A percentile compares a stretch with the other conserved stretches of the same genome.
Evolutionary conservation across 768 basidiomycete species (phyloP).

Genomic region (Russula dissimulans): DNA sequence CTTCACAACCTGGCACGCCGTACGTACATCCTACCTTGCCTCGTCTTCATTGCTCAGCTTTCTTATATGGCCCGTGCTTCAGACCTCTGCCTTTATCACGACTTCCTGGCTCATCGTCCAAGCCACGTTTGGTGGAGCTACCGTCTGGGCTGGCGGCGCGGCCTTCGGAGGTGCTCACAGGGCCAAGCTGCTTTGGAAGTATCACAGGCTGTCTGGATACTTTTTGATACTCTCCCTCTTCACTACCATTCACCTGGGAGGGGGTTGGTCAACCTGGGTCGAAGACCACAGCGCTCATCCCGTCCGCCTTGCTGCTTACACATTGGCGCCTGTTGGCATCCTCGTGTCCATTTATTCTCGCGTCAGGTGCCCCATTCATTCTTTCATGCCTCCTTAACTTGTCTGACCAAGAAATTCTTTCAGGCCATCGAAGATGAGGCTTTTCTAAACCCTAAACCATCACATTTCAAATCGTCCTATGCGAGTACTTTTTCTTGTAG

Average conservation of each 20-base stretch:
- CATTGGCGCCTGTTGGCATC: constrained; percentile 22
- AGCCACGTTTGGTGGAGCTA: constrained; percentile 55
- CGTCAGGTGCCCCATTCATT: constrained; percentile 10
- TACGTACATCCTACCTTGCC: constrained; percentile 27
- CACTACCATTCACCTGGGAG: constrained; percentile 59
- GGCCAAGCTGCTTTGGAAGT: constrained; percentile 76
- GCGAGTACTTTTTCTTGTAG: no score
- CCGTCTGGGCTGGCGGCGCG: constrained; percentile 65
- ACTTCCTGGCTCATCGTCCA: constrained; percentile 56
- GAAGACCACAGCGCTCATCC: constrained; percentile 28
- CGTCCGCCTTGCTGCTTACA: constrained; percentile 22
- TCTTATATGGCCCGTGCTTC: background rate
- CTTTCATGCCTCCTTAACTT: background rate
- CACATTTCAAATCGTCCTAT: no score
- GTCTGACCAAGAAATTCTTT: background rate
- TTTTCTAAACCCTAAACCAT: background rate
- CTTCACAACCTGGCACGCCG: constrained; percentile 70
- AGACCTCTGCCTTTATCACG: constrained; percentile 60
- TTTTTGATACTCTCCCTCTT: constrained; percentile 52
- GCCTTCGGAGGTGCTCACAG: constrained; percentile 62
- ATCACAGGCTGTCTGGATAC: constrained; percentile 75
- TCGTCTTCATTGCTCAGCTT: background rate
- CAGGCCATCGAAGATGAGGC: constrained; percentile 16
- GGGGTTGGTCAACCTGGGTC: constrained; percentile 59
- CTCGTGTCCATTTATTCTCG: constrained; percentile 27